Evolutionary conservation across 208 protist species (phyloP), one percentile per base, ranked within the genome.

Genomic region (Trypanosoma scelopori): DNA sequence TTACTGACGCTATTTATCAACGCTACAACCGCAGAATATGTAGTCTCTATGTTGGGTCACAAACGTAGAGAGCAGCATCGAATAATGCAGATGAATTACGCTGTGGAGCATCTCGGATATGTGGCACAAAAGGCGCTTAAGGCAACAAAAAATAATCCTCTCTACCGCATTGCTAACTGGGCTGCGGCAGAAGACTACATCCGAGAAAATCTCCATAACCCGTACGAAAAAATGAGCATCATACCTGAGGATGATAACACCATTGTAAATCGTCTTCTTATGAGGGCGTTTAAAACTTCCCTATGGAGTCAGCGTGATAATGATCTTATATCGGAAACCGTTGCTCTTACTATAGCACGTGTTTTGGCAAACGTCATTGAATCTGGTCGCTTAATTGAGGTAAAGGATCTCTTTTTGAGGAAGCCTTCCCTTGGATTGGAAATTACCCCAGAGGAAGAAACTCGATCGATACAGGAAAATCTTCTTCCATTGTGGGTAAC

Each of bases 101-200:
- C 77, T 16, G 63, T 91, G 60, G 67, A 84, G 35, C 71, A 69
- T 23, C 25, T 93, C 46, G 46, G 65, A 27, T 71, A 71, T 49
- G 65, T 74, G 0, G 52, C 72, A 65, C 69, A 82, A 56, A 66
- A 60, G 41, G 78, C 78, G 30, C 79, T 93, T 37, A 58, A 85
- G 48, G 46, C 46, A 27, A 57, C 79, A 37, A 90, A 91, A 71
- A 73, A 78, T 28, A 85, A 91, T 68, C 58, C 73, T 22, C 85
- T 81, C 72, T 89, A 88, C 52, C 75, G 79, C 20, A 87, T 78
- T 67, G 76, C 87, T 22, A 90, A 85, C 73, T 93, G 83, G 82
- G 65, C 80, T 57, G 69, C 67, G 30, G 84, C 87, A 57, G 81
- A 89, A 50, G 60, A 65, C 48, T 91, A 76, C 42, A 61, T 93